phyloP scores from a whole-genome alignment of 2,329 filamentous ascomycete species.

The Epichloe festucae region DNA sequence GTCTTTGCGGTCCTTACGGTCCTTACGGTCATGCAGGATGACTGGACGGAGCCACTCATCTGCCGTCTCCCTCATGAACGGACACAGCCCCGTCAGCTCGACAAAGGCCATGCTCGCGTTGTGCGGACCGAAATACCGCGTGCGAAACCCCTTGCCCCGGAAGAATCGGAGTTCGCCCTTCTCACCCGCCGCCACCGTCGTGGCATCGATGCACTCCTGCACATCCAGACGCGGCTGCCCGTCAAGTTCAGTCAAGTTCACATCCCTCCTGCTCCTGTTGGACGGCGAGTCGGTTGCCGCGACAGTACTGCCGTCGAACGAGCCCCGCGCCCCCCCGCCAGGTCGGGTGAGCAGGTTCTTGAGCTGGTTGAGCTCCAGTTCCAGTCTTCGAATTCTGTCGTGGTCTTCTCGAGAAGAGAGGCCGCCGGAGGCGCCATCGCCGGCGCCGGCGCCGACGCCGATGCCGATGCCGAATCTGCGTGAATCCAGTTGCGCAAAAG shows the following conservation, averaged over 20 bases:
- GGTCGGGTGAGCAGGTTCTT: constrained; percentile 37
- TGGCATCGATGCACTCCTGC: constrained; percentile 27
- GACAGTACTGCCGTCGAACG: constrained; percentile 39
- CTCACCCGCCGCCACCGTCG: constrained; percentile 27
- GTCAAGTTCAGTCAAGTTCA: constrained; percentile 18
- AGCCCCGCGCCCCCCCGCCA: constrained; percentile 17
- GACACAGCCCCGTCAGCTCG: constrained; percentile 42
- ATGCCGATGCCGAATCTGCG: constrained; percentile 23
- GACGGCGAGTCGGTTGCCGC: constrained; percentile 30
- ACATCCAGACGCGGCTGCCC: constrained; percentile 21
- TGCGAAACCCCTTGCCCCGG: constrained; percentile 45
- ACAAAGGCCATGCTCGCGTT: constrained; percentile 48
- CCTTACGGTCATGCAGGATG: constrained; percentile 41
- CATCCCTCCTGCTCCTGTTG: constrained; percentile 34
- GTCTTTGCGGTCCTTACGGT: constrained; percentile 44
- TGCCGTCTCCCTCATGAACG: constrained; percentile 50
- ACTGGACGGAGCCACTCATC: constrained; percentile 48
- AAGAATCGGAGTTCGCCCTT: constrained; percentile 44
- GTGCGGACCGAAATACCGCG: constrained; percentile 46
- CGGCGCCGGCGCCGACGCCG: constrained; percentile 18
- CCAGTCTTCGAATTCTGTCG: constrained; percentile 45
- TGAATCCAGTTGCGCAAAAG: constrained; percentile 28
- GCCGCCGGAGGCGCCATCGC: constrained; percentile 16
- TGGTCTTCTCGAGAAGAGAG: constrained; percentile 32
- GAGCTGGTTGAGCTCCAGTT: constrained; percentile 45